Base-by-base conservation (phyloP, 208 protist species). In the Crithidia sp. region DNA sequence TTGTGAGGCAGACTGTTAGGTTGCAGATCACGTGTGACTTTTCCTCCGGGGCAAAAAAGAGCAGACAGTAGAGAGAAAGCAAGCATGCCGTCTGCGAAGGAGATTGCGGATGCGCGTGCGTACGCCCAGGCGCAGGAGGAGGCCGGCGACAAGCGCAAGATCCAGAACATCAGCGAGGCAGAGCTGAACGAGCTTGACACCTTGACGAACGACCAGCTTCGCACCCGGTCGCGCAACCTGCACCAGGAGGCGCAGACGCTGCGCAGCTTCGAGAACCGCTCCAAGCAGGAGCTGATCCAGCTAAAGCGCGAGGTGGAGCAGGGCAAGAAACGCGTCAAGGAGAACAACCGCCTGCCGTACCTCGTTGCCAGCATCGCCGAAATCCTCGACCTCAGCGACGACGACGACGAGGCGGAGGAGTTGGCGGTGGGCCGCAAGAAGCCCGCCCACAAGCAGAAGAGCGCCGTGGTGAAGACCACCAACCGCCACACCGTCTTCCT, bases 401-500 rank as follows among this genome's bases (percentile, higher is more conserved):
- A 95, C 54, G 91, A 92, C 44, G 86, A 89, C 37, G 90, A 91
- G 45, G 77, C 81, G 14, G 87, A 95, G 65, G 88, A 94, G 74
- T 69, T 94, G 14, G 87, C 84, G 7, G 89, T 93, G 17, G 89
- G 89, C 16, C 74, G 78, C 62, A 78, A 71, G 65, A 92, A 91
- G 74, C 78, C 87, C 56, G 76, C 69, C 47, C 81, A 80, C 14
- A 91, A 91, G 76, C 90, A 93, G 77, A 99, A 99, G 85, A 99
- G 96, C 76, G 98, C 97, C 49, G 98, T 99, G 54, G 90, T 99
- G 40, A 99, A 99, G 93, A 99, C 99, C 14, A 98, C 98, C 7
- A 99, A 98, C 45, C 90, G 99, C 55, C 98, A 99, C 82, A 99
- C 98, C 43, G 98, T 99, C 40, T 99, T 99, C 85, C 85, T 99